These are phyloP conservation scores for Ambrosia artemisiifolia DNA, from an alignment of 129 eudicot genomes.

Conservation along the genomic window DNA sequence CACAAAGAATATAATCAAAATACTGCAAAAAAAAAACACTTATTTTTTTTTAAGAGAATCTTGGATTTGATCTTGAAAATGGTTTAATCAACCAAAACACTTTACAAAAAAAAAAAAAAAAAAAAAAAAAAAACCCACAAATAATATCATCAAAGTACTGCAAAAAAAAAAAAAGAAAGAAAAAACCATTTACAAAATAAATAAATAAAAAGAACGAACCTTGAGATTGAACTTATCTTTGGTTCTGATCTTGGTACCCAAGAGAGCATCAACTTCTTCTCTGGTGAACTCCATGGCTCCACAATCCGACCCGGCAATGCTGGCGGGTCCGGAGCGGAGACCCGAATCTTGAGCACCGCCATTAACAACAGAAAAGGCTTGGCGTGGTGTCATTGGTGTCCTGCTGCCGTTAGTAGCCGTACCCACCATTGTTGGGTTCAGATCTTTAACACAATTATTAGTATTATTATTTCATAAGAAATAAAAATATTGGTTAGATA, in stretches of 20 bases:
- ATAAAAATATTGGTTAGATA: too few species aligned
- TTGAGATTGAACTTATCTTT: conserved; percentile 74
- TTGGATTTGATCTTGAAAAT: too few species aligned
- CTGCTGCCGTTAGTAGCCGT: conserved; percentile 48
- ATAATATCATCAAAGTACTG: background rate
- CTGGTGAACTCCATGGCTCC: conserved; percentile 63
- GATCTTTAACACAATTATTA: conserved; percentile 38
- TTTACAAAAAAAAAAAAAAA: too few species aligned
- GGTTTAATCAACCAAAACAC: too few species aligned
- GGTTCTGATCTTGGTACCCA: conserved; percentile 70
- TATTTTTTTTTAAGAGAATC: too few species aligned
- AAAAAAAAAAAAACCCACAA: conserved; percentile 15
- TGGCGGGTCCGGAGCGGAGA: conserved; percentile 55
- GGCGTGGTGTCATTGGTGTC: conserved; percentile 40
- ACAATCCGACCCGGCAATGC: conserved; percentile 66
- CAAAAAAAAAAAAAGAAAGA: background rate
- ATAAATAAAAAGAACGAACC: conserved; percentile 30
- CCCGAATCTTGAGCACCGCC: conserved; percentile 71
- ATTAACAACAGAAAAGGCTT: conserved; percentile 64
- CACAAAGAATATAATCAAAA: background rate
- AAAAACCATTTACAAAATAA: background rate
- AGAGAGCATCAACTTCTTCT: conserved; percentile 78
- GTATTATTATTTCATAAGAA: too few species aligned
- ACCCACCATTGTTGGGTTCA: conserved; percentile 57
- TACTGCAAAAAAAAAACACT: background rate